Conservation (phyloP, 257 asterid genomes). For the Nicotiana tomentosiformis region DNA sequence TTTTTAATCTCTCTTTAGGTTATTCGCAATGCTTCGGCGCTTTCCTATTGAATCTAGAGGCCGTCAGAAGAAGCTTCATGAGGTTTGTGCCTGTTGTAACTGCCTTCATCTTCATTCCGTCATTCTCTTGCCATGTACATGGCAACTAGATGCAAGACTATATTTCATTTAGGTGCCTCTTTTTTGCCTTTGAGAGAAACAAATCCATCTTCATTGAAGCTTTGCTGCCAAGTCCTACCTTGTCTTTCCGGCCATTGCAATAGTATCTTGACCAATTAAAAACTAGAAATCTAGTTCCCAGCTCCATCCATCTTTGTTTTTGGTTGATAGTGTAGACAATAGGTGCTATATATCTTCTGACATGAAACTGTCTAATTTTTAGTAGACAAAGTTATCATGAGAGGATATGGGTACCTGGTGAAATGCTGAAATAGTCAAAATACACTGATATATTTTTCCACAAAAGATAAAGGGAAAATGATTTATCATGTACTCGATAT, state of each 20-base stretch:
- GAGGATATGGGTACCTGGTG: not conserved
- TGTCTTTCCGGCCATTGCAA: not conserved
- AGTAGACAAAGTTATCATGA: not conserved
- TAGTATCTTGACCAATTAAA: not conserved
- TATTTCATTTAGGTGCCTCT: not conserved
- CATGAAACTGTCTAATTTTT: not conserved
- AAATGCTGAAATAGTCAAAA: not conserved
- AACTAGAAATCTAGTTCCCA: not conserved
- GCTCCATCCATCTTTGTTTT: not conserved
- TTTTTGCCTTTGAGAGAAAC: not conserved
- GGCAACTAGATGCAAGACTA: not conserved
- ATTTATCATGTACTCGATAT: not conserved
- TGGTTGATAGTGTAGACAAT: not conserved
- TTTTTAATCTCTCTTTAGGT: constrained; percentile 15
- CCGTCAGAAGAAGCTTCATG: constrained; percentile 36
- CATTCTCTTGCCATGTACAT: not conserved
- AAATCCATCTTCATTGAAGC: not conserved
- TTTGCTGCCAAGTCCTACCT: not conserved
- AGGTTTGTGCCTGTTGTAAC: constrained; percentile 17
- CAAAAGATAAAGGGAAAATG: not conserved
- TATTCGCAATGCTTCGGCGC: constrained; percentile 30
- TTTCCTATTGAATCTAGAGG: constrained; percentile 37
- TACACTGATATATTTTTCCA: not conserved
- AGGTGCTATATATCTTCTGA: not conserved
- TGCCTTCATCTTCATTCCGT: not conserved